Conservation (phyloP, 495 filamentous ascomycete species). For the Annulohypoxylon stygium region DNA sequence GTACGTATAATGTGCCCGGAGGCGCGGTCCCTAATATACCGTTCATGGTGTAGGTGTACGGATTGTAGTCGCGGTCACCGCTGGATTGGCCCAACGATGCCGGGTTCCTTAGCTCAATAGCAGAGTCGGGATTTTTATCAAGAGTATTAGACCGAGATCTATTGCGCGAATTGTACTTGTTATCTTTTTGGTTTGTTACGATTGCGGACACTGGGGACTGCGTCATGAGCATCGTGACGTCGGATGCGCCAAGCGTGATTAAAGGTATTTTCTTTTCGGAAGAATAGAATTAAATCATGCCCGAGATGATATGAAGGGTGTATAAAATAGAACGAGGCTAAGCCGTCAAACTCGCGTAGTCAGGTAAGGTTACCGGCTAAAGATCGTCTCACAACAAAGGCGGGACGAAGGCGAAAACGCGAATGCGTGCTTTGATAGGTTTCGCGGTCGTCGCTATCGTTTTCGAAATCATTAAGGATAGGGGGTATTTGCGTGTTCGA, state of each 20-base stretch:
- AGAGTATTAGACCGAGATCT: conserved; percentile 51
- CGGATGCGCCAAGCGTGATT: conserved; percentile 45
- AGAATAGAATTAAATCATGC: conserved; percentile 46
- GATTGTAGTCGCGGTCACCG: conserved; percentile 54
- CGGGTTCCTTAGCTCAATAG: conserved; percentile 51
- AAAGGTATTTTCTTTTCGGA: conserved; percentile 32
- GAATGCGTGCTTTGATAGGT: conserved; percentile 24
- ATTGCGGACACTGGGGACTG: conserved; percentile 63
- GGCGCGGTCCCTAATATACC: conserved; percentile 78
- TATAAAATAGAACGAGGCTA: conserved; percentile 30
- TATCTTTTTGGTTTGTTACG: conserved; percentile 58
- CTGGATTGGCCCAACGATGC: conserved; percentile 54
- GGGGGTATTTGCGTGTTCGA: conserved; percentile 25
- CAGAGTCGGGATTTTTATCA: conserved; percentile 49
- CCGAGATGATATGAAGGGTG: conserved; percentile 27
- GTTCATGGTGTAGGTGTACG: conserved; percentile 68
- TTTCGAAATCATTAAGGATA: conserved; percentile 33
- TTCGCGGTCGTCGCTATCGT: conserved; percentile 37
- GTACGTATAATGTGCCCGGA: conserved; percentile 87
- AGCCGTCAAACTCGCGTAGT: conserved; percentile 31
- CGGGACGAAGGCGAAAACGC: conserved; percentile 18
- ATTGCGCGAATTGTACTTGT: conserved; percentile 53
- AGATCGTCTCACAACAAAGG: conserved; percentile 25
- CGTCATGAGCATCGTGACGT: conserved; percentile 66
- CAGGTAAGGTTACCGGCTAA: conserved; percentile 12